Evolutionary conservation across 2,329 filamentous ascomycete species (phyloP), one percentile per base, ranked within the genome.

Genomic region (Akanthomyces dipterigenus): DNA sequence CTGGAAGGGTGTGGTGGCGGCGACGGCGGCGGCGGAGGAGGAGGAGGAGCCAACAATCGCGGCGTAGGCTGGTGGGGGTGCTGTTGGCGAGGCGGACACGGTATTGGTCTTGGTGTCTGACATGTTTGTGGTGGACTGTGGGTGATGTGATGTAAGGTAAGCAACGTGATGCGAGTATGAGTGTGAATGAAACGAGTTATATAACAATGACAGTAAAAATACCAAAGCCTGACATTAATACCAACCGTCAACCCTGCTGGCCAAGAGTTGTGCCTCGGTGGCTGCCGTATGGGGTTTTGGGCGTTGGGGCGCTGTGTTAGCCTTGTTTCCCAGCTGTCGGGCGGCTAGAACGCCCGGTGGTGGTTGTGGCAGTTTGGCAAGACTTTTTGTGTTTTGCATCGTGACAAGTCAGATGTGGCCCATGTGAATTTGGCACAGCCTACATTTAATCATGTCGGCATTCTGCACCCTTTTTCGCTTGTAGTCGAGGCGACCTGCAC

Each of bases 51-150:
- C 46, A 22, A 50, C 56, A 42, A 46, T 18, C 18, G 43, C 55
- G 26, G 50, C 31, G 45, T 58, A 58, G 43, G 55, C 43, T n/a
- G 55, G 55, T 4, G 56, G 56, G 42, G 56, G 56, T 34, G 46
- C 46, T 18, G 24, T 34, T 12, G 26, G 20, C 3, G 45, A 24
- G 36, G 42, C n/a, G n/a, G n/a, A n/a, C n/a, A n/a, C 7, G 8
- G 16, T 22, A 26, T 22, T 26, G 24, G 31, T 3, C 42, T 59
- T 59, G 46, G 46, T 22, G 45, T 50, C 46, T 31, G 56, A 12
- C 56, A 59, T 59, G 16, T 18, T 58, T 28, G 31, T 48, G 22
- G n/a, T n/a, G n/a, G n/a, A n/a, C n/a, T 11, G n/a, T 31, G 18
- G 28, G 8, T 4, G 4, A 11, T 34, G 20, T n/a, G 20, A 8